Conservation (phyloP, 129 eudicot species). For the Deinandra increscens region DNA sequence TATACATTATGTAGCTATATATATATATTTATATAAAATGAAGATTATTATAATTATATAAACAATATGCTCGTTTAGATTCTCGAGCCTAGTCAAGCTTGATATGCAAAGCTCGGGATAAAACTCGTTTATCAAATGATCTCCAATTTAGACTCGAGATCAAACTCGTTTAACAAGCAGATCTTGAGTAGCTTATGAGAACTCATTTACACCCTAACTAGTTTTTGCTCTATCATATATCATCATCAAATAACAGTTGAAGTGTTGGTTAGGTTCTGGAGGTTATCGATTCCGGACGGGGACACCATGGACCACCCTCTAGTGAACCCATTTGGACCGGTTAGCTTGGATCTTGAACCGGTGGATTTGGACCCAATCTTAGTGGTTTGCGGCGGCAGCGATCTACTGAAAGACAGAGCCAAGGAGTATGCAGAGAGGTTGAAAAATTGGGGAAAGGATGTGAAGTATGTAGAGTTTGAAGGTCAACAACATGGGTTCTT, state of each 20-base stretch:
- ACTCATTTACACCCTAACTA: not conserved
- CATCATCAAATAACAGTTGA: not conserved
- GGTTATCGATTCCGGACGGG: conserved; percentile 66
- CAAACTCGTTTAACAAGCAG: not conserved
- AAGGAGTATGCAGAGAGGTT: conserved; percentile 48
- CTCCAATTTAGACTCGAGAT: too few relatives aligned
- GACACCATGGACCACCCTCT: conserved; percentile 64
- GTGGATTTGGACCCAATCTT: conserved; percentile 56
- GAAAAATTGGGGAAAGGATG: conserved; percentile 52
- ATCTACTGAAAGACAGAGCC: conserved; percentile 59
- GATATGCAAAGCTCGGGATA: not conserved
- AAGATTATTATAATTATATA: not conserved
- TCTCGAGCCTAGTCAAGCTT: not conserved
- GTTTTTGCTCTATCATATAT: not conserved
- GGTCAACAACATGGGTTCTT: conserved; percentile 85
- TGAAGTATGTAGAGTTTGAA: conserved; percentile 63
- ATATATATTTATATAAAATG: not conserved
- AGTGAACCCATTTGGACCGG: conserved; percentile 75
- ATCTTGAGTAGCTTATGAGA: not conserved
- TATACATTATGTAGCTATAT: not conserved
- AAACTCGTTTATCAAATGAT: not conserved
- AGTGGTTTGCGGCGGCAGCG: conserved; percentile 58
- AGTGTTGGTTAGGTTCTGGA: conserved; percentile 57
- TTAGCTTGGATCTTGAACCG: conserved; percentile 45
- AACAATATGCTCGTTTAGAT: not conserved